These are phyloP conservation scores for Cephaloascus fragrans DNA, from an alignment of 805 yeast genomes.

Conservation along the genomic window DNA sequence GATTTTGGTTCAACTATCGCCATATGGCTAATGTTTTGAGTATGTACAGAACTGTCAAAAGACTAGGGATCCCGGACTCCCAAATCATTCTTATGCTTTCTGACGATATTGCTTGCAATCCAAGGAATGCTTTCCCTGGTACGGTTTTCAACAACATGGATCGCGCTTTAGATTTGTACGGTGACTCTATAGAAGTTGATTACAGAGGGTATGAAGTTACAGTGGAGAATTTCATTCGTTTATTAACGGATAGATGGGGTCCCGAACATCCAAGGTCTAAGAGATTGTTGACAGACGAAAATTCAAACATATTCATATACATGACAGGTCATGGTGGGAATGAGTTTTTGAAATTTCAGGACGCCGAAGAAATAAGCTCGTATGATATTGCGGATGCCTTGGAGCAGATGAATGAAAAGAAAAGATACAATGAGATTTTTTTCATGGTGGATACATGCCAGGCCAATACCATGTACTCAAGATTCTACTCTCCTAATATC, in stretches of 20 bases:
- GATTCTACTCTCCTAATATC: conserved; percentile 85
- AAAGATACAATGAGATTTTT: conserved; percentile 87
- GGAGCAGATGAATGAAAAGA: conserved; percentile 94
- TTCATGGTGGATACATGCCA: conserved; percentile 99
- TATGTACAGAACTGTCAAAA: conserved; percentile 90
- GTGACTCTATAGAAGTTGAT: conserved; percentile 92
- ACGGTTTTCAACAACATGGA: conserved; percentile 91
- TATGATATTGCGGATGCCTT: conserved; percentile 96
- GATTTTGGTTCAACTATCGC: conserved; percentile 97
- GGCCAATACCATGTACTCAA: conserved; percentile 95
- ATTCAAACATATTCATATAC: conserved; percentile 87
- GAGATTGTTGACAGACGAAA: conserved; percentile 83
- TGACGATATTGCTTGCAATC: conserved; percentile 95
- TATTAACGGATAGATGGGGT: conserved; percentile 93
- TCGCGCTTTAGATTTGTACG: conserved; percentile 85
- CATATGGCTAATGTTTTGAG: conserved; percentile 96
- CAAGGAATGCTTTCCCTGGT: conserved; percentile 93
- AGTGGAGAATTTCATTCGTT: conserved; percentile 89
- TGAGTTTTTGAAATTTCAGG: conserved; percentile 94
- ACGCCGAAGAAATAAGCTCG: conserved; percentile 94
- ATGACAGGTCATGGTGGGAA: conserved; percentile 99
- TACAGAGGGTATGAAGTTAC: conserved; percentile 97
- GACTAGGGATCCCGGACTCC: conserved; percentile 95
- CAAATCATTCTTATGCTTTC: conserved; percentile 93
- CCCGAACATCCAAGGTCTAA: conserved; percentile 90